phyloP scores from a whole-genome alignment of 2,329 filamentous ascomycete species.

The Colletotrichum cereale region DNA sequence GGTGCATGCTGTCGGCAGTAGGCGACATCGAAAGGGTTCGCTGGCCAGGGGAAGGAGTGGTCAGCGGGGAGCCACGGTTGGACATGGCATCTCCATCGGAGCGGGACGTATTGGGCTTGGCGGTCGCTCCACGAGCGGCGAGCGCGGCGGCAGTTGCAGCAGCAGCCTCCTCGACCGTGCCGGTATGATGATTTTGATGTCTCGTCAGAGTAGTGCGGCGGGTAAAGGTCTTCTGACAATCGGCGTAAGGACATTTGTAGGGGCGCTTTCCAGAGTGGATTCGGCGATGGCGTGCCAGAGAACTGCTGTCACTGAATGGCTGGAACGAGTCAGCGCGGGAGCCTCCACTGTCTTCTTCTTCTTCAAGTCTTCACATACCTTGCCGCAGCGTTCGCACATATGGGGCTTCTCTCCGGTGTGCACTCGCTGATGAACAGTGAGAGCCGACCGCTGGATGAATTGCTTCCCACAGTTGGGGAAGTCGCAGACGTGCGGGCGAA shows the following conservation, averaged over 20 bases:
- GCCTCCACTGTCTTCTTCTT: neutral
- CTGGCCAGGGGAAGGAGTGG: constrained; percentile 87
- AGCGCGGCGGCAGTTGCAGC: constrained; percentile 89
- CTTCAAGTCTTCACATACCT: constrained; percentile 69
- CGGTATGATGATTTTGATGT: constrained; percentile 95
- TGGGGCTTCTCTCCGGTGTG: constrained; percentile 99
- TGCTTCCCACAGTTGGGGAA: constrained; percentile 90
- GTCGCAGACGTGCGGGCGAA: constrained; percentile 93
- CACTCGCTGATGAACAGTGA: constrained; percentile 95
- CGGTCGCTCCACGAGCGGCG: constrained; percentile 63
- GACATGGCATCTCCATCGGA: constrained; percentile 81
- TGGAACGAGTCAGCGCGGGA: constrained; percentile 54
- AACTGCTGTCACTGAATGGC: constrained; percentile 97
- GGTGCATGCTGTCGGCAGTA: constrained; percentile 75
- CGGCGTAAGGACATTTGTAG: constrained; percentile 97
- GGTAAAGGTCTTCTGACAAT: constrained; percentile 99
- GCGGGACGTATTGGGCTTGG: constrained; percentile 61
- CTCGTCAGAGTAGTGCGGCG: constrained; percentile 93
- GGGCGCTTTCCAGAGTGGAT: constrained; percentile 96
- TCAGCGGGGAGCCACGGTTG: constrained; percentile 78
- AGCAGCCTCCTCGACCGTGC: constrained; percentile 93
- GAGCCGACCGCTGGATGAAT: constrained; percentile 95
- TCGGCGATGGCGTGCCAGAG: constrained; percentile 89
- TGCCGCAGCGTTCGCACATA: constrained; percentile 95
- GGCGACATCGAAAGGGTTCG: constrained; percentile 85